Percentiles rank a stretch among this genome's conserved stretches.
These are phyloP conservation scores for Decorospora gaudefroyi DNA, from an alignment of 2,329 filamentous ascomycete genomes.

Conservation along the genomic window DNA sequence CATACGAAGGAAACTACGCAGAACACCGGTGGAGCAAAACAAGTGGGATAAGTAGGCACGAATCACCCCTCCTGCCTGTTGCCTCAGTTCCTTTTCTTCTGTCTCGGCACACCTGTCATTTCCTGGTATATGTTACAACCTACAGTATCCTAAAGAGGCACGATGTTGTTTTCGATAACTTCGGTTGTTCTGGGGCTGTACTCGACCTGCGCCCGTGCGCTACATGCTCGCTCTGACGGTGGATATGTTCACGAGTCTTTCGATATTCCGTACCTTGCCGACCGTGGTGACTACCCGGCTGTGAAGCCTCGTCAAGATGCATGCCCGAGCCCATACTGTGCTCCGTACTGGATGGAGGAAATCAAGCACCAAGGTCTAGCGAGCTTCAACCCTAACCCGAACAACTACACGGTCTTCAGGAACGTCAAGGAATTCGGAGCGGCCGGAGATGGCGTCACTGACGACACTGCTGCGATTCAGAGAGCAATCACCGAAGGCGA, in stretches of 20 bases:
- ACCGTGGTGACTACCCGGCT: constrained; percentile 10
- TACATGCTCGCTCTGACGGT: constrained; percentile 2
- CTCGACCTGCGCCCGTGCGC: constrained; percentile 6
- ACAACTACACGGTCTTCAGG: constrained; percentile 49
- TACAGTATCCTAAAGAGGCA: no score
- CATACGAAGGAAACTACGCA: no score
- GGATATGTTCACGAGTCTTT: constrained; percentile 15
- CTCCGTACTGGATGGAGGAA: constrained; percentile 49
- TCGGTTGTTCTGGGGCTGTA: constrained; percentile 6
- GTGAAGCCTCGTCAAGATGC: constrained; percentile 20
- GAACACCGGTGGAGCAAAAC: no score
- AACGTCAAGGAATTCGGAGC: constrained; percentile 53
- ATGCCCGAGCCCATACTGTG: constrained; percentile 24
- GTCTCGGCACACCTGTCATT: constrained; percentile 1
- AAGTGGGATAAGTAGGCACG: no score
- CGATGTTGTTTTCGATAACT: constrained; percentile 4
- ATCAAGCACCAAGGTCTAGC: constrained; percentile 50
- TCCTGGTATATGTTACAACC: no score
- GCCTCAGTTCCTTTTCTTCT: background rate
- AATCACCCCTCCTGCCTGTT: no score
- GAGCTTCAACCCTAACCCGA: constrained; percentile 46
- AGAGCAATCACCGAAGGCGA: constrained; percentile 48
- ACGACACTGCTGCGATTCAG: constrained; percentile 60
- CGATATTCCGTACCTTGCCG: constrained; percentile 14
- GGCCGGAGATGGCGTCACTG: constrained; percentile 41